phyloP scores from a whole-genome alignment of 805 yeast genomes.

The Lachancea dasiensis region DNA sequence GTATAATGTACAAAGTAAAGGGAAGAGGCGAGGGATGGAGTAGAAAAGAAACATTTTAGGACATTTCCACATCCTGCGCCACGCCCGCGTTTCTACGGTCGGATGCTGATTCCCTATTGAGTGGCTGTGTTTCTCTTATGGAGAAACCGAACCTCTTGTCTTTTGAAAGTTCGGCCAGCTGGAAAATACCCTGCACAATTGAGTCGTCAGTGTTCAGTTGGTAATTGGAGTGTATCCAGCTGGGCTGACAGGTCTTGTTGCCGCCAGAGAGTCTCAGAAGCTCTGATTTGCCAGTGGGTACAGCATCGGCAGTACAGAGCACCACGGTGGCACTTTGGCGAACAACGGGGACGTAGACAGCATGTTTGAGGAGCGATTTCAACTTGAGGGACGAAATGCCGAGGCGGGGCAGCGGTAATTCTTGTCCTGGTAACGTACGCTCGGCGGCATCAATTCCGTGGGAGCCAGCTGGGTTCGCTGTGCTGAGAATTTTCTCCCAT shows the following conservation, averaged over 20 bases:
- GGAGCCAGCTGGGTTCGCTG: constrained; percentile 61
- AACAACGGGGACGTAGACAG: constrained; percentile 54
- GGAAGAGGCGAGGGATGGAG: no score
- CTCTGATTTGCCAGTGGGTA: constrained; percentile 43
- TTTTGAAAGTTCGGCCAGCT: constrained; percentile 53
- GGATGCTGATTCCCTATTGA: constrained; percentile 29
- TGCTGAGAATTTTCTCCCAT: constrained; percentile 53
- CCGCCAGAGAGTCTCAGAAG: constrained; percentile 81
- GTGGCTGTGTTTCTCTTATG: constrained; percentile 57
- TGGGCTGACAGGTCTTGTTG: constrained; percentile 55
- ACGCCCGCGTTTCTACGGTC: not conserved
- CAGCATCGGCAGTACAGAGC: constrained; percentile 41
- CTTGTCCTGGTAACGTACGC: constrained; percentile 61
- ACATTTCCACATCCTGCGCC: constrained; percentile 9
- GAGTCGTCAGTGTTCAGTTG: constrained; percentile 48
- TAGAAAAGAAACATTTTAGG: no score
- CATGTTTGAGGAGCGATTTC: constrained; percentile 51
- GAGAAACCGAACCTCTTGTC: constrained; percentile 66
- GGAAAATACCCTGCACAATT: constrained; percentile 41
- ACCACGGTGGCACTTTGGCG: constrained; percentile 77
- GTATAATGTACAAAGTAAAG: constrained; percentile 1
- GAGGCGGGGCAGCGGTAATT: constrained; percentile 66
- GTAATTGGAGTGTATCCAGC: constrained; percentile 81
- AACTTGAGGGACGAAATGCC: constrained; percentile 66
- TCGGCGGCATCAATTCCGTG: constrained; percentile 61